A percentile compares a stretch with the other conserved stretches of the same genome.
phyloP scores from a whole-genome alignment of 2,329 filamentous ascomycete species.

The Cladophialophora psammophila region DNA sequence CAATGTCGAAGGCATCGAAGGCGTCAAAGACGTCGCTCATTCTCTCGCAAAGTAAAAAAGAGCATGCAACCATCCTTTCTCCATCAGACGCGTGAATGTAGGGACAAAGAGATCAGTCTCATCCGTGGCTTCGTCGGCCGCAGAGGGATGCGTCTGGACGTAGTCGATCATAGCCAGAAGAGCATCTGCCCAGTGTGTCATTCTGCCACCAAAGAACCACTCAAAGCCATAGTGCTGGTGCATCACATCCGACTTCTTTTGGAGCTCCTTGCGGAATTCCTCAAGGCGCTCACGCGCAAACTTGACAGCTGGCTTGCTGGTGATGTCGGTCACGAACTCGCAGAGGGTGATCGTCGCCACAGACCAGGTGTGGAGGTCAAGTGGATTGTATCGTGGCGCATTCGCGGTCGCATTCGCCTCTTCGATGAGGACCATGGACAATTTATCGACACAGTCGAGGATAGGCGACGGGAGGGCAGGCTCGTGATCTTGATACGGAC shows the following conservation, averaged over 20 bases:
- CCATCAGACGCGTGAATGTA: conserved; percentile 6
- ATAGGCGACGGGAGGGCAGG: neutral
- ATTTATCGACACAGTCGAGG: conserved; percentile 6
- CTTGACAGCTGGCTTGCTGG: conserved; percentile 1
- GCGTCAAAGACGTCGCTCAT: neutral
- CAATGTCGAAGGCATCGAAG: neutral
- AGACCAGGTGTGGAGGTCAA: conserved; percentile 31
- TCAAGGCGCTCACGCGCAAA: conserved; percentile 19
- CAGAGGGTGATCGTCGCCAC: conserved; percentile 31
- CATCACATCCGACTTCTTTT: conserved; percentile 30
- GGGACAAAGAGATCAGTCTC: neutral
- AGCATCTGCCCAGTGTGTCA: conserved; percentile 33
- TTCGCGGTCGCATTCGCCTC: neutral
- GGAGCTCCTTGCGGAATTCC: conserved; percentile 15
- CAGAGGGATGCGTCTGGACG: conserved; percentile 2
- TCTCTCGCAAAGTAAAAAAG: conserved; percentile 12
- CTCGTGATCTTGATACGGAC: neutral
- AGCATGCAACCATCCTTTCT: conserved; percentile 6
- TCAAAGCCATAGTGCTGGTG: conserved; percentile 27
- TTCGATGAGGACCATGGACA: conserved; percentile 12
- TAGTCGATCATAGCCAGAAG: conserved; percentile 35
- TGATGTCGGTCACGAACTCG: conserved; percentile 23
- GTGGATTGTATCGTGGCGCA: conserved; percentile 26
- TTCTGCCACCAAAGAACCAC: conserved; percentile 27
- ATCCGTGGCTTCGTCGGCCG: neutral